These are phyloP conservation scores for Blepharisma japonicum DNA, from an alignment of 73 alveolate genomes.

Conservation along the genomic window DNA sequence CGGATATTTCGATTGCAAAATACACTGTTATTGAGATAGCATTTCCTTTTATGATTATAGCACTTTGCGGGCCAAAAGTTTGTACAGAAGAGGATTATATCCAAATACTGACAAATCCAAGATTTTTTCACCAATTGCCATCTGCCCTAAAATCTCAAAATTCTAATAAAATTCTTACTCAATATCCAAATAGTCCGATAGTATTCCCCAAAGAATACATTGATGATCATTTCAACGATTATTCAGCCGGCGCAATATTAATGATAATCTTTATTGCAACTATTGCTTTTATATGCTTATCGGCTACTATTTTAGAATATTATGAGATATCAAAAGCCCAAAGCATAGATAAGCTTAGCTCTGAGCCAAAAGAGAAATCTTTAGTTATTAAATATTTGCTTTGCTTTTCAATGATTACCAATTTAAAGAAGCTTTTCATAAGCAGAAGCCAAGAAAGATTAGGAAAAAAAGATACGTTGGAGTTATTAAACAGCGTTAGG, in stretches of 20 bases:
- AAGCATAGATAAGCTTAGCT: too few relatives aligned
- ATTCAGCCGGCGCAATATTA: not conserved
- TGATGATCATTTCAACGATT: not conserved
- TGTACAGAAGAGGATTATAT: conserved; percentile 12
- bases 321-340: too few relatives aligned
- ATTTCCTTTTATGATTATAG: not conserved
- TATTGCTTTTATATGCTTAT: not conserved
- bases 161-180: too few relatives aligned
- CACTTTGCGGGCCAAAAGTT: conserved; percentile 5
- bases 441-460: conserved; percentile 28
- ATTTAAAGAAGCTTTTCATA: conserved; percentile 22
- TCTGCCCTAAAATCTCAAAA: too few relatives aligned
- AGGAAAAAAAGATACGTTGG: not conserved
- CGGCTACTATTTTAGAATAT: not conserved
- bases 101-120: not conserved
- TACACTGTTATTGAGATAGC: not conserved
- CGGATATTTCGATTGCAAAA: not conserved
- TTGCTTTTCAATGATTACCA: conserved; percentile 17
- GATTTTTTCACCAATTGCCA: too few relatives aligned
- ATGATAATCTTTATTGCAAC: not conserved
- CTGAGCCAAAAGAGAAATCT: too few relatives aligned
- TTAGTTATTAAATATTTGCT: not conserved
- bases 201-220: too few relatives aligned
- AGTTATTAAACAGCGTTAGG: conserved; percentile 37
- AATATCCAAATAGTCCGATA: too few relatives aligned